A percentile compares a stretch with the other conserved stretches of the same genome.
These are phyloP conservation scores for Hericium rajendrae DNA, from an alignment of 768 basidiomycete species.

Conservation along the genomic window DNA sequence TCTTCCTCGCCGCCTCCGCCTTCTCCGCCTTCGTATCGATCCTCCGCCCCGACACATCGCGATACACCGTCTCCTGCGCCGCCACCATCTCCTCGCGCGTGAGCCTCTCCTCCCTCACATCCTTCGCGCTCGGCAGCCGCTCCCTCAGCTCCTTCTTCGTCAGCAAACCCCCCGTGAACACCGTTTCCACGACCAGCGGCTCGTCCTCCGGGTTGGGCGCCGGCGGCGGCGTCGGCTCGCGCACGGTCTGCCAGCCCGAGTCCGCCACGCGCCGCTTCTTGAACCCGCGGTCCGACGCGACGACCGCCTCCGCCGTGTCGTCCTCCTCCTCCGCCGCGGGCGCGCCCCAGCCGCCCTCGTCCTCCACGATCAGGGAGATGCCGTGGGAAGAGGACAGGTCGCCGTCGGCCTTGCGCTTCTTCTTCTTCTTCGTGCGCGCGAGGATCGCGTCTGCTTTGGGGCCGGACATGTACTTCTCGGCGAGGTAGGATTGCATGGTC, in stretches of 20 bases:
- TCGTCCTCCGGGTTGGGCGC: slow-evolving; percentile 58
- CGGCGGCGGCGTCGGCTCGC: slow-evolving; percentile 44
- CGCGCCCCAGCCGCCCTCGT: slow-evolving; percentile 61
- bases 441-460: slow-evolving; percentile 94
- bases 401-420: slow-evolving; percentile 54
- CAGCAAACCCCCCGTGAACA: slow-evolving; percentile 68
- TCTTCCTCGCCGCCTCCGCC: slow-evolving; percentile 75
- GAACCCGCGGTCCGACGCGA: slow-evolving; percentile 69
- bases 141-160: slow-evolving; percentile 68
- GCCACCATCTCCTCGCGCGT: slow-evolving; percentile 45
- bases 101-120: slow-evolving; percentile 23
- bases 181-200: slow-evolving; percentile 40
- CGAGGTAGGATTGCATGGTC: slow-evolving; percentile 71
- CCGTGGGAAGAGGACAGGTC: slow-evolving; percentile 17
- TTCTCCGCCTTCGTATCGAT: slow-evolving; percentile 80
- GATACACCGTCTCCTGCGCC: slow-evolving; percentile 88
- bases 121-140: slow-evolving; percentile 34
- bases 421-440: slow-evolving; percentile 47
- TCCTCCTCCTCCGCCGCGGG: slow-evolving; percentile 44
- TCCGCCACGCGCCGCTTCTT: slow-evolving; percentile 60
- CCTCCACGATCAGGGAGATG: slow-evolving; percentile 36
- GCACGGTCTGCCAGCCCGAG: slow-evolving; percentile 62
- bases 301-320: slow-evolving; percentile 50
- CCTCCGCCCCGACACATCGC: slow-evolving; percentile 79
- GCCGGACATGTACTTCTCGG: slow-evolving; percentile 92